Percentiles rank a stretch among this genome's conserved stretches.
These are phyloP conservation scores for Candida sonorensis DNA, from an alignment of 805 yeast species.

Conservation along the genomic window DNA sequence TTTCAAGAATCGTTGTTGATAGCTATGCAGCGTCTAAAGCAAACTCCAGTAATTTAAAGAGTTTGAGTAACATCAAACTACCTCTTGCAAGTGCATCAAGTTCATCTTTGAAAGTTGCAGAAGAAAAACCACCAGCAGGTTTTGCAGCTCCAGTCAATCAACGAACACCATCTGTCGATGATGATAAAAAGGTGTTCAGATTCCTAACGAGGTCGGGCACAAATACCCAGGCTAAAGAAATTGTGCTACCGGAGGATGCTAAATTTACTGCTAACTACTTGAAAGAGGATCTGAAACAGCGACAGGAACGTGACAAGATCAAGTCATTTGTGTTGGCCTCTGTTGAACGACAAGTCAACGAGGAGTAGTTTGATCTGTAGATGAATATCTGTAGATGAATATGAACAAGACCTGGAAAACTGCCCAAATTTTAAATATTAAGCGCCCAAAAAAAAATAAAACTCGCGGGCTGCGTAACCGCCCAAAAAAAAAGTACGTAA, in stretches of 20 bases:
- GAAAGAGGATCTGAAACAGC: constrained; percentile 42
- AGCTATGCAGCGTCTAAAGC: neutral
- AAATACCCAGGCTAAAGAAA: constrained; percentile 34
- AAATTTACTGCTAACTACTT: constrained; percentile 47
- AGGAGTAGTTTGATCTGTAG: no score
- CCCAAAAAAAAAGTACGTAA: neutral
- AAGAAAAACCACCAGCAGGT: neutral
- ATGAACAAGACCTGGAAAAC: no score
- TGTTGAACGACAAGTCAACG: constrained; percentile 10
- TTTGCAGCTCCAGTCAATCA: neutral
- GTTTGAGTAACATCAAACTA: constrained; percentile 28
- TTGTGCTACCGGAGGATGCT: constrained; percentile 47
- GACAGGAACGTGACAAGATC: constrained; percentile 49
- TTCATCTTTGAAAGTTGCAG: neutral
- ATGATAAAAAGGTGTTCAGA: constrained; percentile 31
- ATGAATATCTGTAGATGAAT: no score
- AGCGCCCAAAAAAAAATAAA: no score
- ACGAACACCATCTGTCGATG: no score
- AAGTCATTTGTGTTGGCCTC: constrained; percentile 46
- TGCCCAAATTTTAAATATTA: no score
- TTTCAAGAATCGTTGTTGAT: constrained; percentile 44
- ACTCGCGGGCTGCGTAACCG: neutral
- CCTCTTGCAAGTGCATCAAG: constrained; percentile 4
- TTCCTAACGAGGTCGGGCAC: constrained; percentile 51
- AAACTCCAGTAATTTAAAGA: no score